Base-by-base conservation (phyloP, 2,329 filamentous ascomycete genomes). In the Nigrograna mackinnonii region DNA sequence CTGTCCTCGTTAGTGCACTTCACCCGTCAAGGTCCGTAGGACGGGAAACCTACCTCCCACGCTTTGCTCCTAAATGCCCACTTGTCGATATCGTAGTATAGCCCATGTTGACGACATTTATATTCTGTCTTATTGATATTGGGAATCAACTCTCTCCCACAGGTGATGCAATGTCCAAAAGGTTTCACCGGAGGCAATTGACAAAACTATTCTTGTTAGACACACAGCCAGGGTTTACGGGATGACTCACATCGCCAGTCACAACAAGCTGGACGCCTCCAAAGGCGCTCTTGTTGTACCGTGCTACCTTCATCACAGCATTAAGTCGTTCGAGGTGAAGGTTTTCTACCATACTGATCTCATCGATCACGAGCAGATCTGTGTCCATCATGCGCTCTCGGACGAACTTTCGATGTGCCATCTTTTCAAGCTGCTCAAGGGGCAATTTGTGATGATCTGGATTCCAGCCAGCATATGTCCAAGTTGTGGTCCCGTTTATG, bases 291-390 rank as follows among this genome's bases (percentile, higher is more conserved):
- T 48, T 33, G 5, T 42, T 50, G 5, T 41, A 40, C 32, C 66
- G 52, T 2, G 64, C 66, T 18, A 49, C 59, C 44, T 79, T 78
- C 67, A 75, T 73, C 3, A 80, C 54, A 3, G 7, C 11, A 56
- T 78, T 74, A 11, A 57, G 60, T 11, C 80, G 72, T 44, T 79
- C 74, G 20, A 83, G 76, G 35, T 76, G 69, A 5, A 73, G 57
- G 40, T 76, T 80, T 37, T 83, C 79, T 0, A 85, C 71, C 83
- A 86, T 86, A 47, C 77, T 82, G 43, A 87, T 79, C 60, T 86
- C 84, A 50, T 86, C 83, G 13, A 86, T 80, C 18, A 86, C 73
- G 2, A 86, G 68, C 1, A 83, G 76, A 37, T 85, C 70, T 0
- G 77, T 80, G 0, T 59, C 22, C 0, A 16, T 53, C 2, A 82